Percentiles rank a stretch among this genome's conserved stretches.
Evolutionary conservation across 192 early-diverging fungal species (phyloP).

Genomic region (Coemansia sp.): DNA sequence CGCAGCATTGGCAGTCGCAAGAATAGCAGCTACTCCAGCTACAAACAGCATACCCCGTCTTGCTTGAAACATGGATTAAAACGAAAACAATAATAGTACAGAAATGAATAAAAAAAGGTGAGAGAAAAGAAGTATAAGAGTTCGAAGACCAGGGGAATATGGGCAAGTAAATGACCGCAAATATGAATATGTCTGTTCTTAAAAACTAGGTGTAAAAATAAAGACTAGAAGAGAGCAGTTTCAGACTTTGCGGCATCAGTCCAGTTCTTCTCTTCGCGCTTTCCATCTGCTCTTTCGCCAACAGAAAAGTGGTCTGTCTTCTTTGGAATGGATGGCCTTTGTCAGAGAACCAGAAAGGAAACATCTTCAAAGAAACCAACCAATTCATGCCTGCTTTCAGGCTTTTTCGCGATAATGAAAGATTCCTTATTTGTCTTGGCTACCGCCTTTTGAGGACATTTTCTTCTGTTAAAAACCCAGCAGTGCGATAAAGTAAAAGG

Average conservation of each 20-base stretch:
- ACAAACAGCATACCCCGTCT: not conserved
- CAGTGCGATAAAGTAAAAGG: too few relatives aligned
- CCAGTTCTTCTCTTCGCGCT: not conserved
- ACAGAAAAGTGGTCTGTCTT: not conserved
- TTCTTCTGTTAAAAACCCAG: too few relatives aligned
- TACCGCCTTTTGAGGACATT: too few relatives aligned
- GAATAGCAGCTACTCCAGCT: not conserved
- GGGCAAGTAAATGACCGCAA: not conserved
- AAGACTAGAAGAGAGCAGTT: not conserved
- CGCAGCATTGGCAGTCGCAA: not conserved
- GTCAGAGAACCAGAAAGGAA: not conserved
- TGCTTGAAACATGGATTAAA: not conserved
- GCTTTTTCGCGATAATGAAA: too few relatives aligned
- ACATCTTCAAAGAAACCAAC: not conserved
- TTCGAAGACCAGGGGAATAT: not conserved
- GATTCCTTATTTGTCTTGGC: too few relatives aligned
- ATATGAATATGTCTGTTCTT: too few relatives aligned
- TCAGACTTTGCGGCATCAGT: not conserved
- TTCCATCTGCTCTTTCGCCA: not conserved
- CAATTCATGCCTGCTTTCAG: too few relatives aligned
- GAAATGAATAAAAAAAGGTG: not conserved
- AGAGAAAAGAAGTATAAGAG: not conserved
- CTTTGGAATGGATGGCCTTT: not conserved
- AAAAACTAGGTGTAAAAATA: not conserved
- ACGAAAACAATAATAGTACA: not conserved